Percentiles rank a stretch among this genome's conserved stretches.
These are phyloP conservation scores for Fusarium sp. DNA, from an alignment of 2,329 filamentous ascomycete species.

Conservation along the genomic window DNA sequence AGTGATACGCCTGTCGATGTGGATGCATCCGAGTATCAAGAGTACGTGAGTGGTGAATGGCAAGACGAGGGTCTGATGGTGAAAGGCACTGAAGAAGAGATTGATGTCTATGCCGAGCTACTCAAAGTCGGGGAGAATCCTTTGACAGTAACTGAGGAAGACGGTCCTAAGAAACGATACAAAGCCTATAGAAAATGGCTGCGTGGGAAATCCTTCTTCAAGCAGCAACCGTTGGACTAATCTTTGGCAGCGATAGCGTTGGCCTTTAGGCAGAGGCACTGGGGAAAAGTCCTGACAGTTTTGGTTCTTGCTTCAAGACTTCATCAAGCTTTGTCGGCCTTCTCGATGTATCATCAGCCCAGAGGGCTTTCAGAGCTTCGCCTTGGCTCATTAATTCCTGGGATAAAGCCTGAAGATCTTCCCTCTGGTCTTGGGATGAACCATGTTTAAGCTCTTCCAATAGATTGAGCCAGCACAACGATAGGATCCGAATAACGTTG, in stretches of 20 bases:
- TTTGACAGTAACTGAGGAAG: conserved; percentile 87
- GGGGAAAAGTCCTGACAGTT: conserved; percentile 47
- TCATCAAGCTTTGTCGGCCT: conserved; percentile 28
- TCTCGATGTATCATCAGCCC: conserved; percentile 28
- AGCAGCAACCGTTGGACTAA: conserved; percentile 78
- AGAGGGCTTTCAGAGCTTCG: conserved; percentile 39
- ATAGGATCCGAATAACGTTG: conserved; percentile 71
- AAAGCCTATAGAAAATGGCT: conserved; percentile 97
- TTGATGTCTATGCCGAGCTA: conserved; percentile 77
- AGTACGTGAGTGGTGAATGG: conserved; percentile 79
- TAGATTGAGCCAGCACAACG: conserved; percentile 71
- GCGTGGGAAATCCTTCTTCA: conserved; percentile 93
- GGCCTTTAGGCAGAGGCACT: neutral
- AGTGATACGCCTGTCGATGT: conserved; percentile 71
- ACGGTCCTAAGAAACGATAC: conserved; percentile 91
- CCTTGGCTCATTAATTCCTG: conserved; percentile 35
- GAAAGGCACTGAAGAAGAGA: conserved; percentile 60
- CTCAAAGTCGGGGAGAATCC: conserved; percentile 83
- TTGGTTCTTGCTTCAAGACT: conserved; percentile 43
- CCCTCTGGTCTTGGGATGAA: neutral
- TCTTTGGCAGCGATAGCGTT: neutral
- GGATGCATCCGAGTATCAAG: conserved; percentile 75
- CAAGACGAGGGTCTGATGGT: conserved; percentile 68
- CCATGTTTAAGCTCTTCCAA: conserved; percentile 54
- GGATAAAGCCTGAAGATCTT: conserved; percentile 16